Conservation (phyloP, 768 basidiomycete species). For the Phaeotremella skinneri region DNA sequence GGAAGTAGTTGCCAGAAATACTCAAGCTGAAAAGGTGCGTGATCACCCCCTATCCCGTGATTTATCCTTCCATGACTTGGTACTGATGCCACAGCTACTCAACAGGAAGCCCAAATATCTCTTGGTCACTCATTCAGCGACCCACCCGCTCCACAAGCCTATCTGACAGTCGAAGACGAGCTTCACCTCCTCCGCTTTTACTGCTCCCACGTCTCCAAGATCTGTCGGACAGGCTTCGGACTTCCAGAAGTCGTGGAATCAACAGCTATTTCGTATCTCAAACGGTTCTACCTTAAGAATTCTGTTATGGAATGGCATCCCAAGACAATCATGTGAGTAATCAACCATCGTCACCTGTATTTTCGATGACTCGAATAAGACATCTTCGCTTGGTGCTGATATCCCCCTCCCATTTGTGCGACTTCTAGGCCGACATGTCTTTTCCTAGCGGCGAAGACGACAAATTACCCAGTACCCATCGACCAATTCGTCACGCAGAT, state of each 20-base stretch:
- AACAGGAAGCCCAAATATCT: constrained; percentile 30
- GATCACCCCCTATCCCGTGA: not conserved
- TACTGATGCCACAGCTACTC: constrained; percentile 7
- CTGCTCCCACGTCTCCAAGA: constrained; percentile 74
- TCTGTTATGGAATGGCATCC: constrained; percentile 99
- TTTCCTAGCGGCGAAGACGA: constrained; percentile 94
- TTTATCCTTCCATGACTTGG: not conserved
- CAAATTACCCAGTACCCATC: constrained; percentile 86
- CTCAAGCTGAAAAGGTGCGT: constrained; percentile 74
- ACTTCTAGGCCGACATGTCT: constrained; percentile 79
- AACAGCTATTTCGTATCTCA: constrained; percentile 86
- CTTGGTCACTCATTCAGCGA: constrained; percentile 37
- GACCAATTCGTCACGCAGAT: constrained; percentile 80
- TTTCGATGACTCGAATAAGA: not conserved
- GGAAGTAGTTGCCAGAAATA: constrained; percentile 68
- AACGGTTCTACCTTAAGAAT: constrained; percentile 94
- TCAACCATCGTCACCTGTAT: not conserved
- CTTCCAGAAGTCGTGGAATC: constrained; percentile 92
- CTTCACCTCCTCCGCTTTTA: constrained; percentile 84
- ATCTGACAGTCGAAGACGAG: constrained; percentile 79
- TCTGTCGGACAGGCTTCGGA: constrained; percentile 73
- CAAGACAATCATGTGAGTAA: constrained; percentile 87
- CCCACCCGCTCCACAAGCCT: constrained; percentile 64
- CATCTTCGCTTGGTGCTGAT: constrained; percentile 3
- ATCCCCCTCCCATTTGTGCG: not conserved